Evolutionary conservation across 2,329 filamentous ascomycete species (phyloP).

Genomic region (Aspergillus quadrilineatus): DNA sequence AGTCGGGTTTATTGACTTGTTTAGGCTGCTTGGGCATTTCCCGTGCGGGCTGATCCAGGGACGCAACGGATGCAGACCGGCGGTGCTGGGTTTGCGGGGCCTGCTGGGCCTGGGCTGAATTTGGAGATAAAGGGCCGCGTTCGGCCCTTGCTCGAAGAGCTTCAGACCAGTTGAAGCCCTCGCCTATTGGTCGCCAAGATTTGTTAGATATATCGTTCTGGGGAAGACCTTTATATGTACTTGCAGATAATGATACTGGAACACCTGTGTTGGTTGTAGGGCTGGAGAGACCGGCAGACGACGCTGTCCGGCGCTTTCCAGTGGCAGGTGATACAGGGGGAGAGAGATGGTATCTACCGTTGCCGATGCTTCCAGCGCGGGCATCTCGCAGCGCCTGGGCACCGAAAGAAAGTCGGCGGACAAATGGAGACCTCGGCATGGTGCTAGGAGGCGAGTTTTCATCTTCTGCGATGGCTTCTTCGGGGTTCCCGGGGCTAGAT

Average conservation of each 20-base stretch:
- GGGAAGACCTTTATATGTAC: conserved; percentile 35
- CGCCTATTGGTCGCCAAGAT: conserved; percentile 62
- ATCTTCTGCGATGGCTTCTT: conserved; percentile 61
- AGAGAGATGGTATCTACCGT: conserved; percentile 56
- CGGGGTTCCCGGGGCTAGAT: conserved; percentile 41
- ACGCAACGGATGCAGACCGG: conserved; percentile 46
- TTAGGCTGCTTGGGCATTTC: conserved; percentile 48
- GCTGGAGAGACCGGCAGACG: conserved; percentile 24
- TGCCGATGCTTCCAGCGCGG: conserved; percentile 62
- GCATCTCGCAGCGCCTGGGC: conserved; percentile 73
- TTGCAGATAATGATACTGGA: conserved; percentile 34
- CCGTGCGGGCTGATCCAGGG: conserved; percentile 56
- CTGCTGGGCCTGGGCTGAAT: conserved; percentile 29
- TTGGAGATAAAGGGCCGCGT: conserved; percentile 57
- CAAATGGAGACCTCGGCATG: conserved; percentile 66
- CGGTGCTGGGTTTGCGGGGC: conserved; percentile 48
- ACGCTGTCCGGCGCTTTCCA: conserved; percentile 27
- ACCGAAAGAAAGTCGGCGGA: conserved; percentile 85
- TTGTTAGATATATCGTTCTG: conserved; percentile 43
- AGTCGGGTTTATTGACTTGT: conserved; percentile 79
- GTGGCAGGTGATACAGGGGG: conserved; percentile 33
- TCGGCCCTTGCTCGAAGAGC: conserved; percentile 90
- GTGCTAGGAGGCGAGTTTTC: conserved; percentile 60
- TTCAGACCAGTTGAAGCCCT: conserved; percentile 96
- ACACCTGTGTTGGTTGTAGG: conserved; percentile 16